Percentiles rank a stretch among this genome's conserved stretches.
These are phyloP conservation scores for Cocos nucifera DNA, from an alignment of 176 grass and related monocot species.

Conservation along the genomic window DNA sequence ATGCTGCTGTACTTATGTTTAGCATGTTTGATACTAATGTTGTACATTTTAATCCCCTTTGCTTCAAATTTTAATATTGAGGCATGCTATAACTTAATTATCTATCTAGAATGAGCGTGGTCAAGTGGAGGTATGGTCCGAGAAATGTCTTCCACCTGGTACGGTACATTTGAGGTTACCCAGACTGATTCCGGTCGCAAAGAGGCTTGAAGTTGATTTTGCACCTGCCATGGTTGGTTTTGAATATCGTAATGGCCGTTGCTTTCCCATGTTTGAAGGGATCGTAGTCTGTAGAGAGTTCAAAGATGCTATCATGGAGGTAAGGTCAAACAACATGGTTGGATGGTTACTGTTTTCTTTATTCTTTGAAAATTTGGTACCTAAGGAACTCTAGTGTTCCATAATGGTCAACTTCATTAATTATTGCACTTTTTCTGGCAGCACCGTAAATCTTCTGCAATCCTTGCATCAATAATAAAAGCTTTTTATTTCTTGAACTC, in stretches of 20 bases:
- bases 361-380: too few species aligned
- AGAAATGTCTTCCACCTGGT: constrained; percentile 88
- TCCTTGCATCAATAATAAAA: too few species aligned
- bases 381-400: too few species aligned
- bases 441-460: too few species aligned
- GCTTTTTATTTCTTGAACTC: too few species aligned
- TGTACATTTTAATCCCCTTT: too few species aligned
- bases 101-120: constrained; percentile 73
- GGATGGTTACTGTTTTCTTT: too few species aligned
- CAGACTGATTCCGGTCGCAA: constrained; percentile 75
- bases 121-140: constrained; percentile 97
- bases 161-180: constrained; percentile 82
- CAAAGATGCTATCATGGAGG: constrained; percentile 75
- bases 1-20: too few species aligned
- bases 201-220: constrained; percentile 84
- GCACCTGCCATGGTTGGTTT: constrained; percentile 93
- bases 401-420: too few species aligned
- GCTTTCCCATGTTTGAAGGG: constrained; percentile 60
- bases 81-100: constrained; percentile 14
- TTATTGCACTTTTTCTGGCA: too few species aligned
- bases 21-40: too few species aligned
- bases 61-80: background rate
- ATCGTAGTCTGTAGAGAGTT: constrained; percentile 82
- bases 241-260: constrained; percentile 63
- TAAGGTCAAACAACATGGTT: constrained; percentile 2